Evolutionary conservation across 345 rosid genomes (phyloP).

Genomic region (Linum usitatissimum): DNA sequence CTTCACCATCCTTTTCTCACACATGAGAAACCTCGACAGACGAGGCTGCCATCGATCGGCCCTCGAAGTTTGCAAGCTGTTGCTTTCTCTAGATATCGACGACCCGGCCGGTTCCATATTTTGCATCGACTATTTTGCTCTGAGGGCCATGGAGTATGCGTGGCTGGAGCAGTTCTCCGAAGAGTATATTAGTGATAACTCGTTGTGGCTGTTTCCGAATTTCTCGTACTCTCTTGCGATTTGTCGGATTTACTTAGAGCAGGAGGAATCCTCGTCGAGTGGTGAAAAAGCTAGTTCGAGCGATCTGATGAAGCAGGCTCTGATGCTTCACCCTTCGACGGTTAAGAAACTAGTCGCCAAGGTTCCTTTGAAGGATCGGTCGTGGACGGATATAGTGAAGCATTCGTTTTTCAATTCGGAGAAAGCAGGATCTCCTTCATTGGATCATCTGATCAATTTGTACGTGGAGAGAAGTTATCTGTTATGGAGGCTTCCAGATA

Average conservation of each 20-base stretch:
- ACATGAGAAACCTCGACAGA: slow-evolving; percentile 80
- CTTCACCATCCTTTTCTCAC: slow-evolving; percentile 60
- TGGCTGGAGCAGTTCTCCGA: slow-evolving; percentile 78
- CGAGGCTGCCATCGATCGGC: slow-evolving; percentile 93
- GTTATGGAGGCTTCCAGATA: slow-evolving; percentile 83
- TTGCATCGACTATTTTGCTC: slow-evolving; percentile 78
- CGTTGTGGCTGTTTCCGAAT: slow-evolving; percentile 83
- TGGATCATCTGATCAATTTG: slow-evolving; percentile 68
- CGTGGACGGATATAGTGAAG: slow-evolving; percentile 55
- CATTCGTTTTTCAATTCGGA: slow-evolving; percentile 49
- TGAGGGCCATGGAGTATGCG: slow-evolving; percentile 72
- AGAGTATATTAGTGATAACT: slow-evolving; percentile 54
- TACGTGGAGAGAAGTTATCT: slow-evolving; percentile 75
- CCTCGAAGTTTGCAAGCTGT: slow-evolving; percentile 73
- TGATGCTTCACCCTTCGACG: slow-evolving; percentile 79
- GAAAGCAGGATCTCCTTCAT: slow-evolving; percentile 49
- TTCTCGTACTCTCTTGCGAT: slow-evolving; percentile 83
- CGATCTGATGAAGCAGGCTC: slow-evolving; percentile 78
- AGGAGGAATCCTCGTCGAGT: slow-evolving; percentile 29
- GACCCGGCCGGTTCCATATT: slow-evolving; percentile 83
- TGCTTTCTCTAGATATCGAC: slow-evolving; percentile 67
- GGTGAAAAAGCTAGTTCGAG: slow-evolving; percentile 39
- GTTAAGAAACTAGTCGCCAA: slow-evolving; percentile 61
- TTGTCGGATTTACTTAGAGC: slow-evolving; percentile 59
- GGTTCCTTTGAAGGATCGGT: slow-evolving; percentile 76